A percentile compares a stretch with the other conserved stretches of the same genome.
Conservation (phyloP, 202 grass and related monocot genomes). For the Panicum virgatum region DNA sequence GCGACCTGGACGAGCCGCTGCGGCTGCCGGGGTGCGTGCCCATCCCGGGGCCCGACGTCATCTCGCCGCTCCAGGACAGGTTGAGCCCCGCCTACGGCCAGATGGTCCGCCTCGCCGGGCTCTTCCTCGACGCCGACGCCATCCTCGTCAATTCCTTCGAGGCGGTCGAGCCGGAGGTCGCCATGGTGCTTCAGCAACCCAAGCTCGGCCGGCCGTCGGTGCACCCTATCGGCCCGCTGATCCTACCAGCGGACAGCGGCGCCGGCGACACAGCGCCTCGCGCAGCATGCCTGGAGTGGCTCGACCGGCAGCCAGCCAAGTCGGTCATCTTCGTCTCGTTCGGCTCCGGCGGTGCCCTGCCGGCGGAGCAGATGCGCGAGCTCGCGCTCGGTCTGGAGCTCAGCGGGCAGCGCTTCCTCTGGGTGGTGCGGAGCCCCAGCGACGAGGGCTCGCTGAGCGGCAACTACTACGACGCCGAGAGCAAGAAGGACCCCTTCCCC, state of each 20-base stretch:
- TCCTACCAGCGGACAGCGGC: not conserved
- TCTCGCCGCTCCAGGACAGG: constrained; percentile 28
- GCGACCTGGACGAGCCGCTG: constrained; percentile 29
- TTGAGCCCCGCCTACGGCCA: constrained; percentile 16
- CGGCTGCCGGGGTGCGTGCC: constrained; percentile 36
- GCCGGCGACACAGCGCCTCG: too few relatives aligned
- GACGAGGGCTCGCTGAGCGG: not conserved
- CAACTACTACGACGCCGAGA: constrained; percentile 33
- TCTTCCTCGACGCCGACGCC: constrained; percentile 11
- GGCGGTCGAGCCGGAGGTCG: constrained; percentile 21
- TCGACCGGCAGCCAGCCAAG: constrained; percentile 31
- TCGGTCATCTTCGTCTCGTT: constrained; percentile 56
- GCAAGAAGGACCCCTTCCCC: constrained; percentile 31
- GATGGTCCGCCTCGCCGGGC: constrained; percentile 12
- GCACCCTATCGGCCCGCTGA: constrained; percentile 34
- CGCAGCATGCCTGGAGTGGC: constrained; percentile 36
- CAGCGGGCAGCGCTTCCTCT: constrained; percentile 40
- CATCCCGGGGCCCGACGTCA: not conserved
- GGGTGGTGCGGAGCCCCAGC: constrained; percentile 43
- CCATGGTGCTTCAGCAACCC: not conserved
- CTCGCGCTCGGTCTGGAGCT: constrained; percentile 37
- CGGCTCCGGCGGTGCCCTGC: constrained; percentile 38
- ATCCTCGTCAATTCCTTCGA: constrained; percentile 48
- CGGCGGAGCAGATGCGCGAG: constrained; percentile 28
- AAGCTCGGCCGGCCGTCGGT: not conserved